These are phyloP conservation scores for Gnomoniopsis sp. DNA, from an alignment of 2,329 filamentous ascomycete genomes.

Conservation along the genomic window DNA sequence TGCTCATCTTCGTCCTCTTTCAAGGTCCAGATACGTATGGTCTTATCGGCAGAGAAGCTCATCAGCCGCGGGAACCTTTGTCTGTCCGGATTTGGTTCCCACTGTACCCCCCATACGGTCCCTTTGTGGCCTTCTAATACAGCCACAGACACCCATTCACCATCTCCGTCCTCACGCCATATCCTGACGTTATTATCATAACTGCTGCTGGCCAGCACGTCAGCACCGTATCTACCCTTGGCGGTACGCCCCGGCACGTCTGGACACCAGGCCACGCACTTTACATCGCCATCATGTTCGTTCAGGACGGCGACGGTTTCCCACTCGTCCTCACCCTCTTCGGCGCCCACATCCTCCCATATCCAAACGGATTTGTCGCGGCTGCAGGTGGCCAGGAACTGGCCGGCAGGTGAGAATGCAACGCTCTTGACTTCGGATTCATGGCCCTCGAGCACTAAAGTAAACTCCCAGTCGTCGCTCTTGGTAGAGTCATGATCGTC, in stretches of 20 bases:
- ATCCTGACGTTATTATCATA: slow-evolving; percentile 90
- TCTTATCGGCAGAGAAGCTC: slow-evolving; percentile 82
- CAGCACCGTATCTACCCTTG: slow-evolving; percentile 50
- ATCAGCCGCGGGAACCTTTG: slow-evolving; percentile 60
- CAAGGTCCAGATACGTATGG: slow-evolving; percentile 75
- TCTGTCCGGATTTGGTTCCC: slow-evolving; percentile 47
- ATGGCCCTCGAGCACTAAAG: slow-evolving; percentile 88
- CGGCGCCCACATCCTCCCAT: slow-evolving; percentile 82
- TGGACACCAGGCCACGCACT: slow-evolving; percentile 89
- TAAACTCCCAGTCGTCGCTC: slow-evolving; percentile 87
- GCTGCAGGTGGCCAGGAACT: slow-evolving; percentile 83
- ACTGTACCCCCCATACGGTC: slow-evolving; percentile 89
- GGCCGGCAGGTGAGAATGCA: slow-evolving; percentile 69
- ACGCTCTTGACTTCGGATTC: slow-evolving; percentile 89
- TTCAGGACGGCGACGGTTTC: slow-evolving; percentile 93
- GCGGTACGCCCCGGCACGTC: slow-evolving; percentile 50
- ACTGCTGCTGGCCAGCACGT: slow-evolving; percentile 83
- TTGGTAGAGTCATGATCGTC: slow-evolving; percentile 26
- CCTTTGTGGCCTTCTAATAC: slow-evolving; percentile 75
- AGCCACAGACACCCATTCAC: slow-evolving; percentile 87
- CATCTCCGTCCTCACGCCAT: slow-evolving; percentile 85
- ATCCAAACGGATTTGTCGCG: slow-evolving; percentile 97
- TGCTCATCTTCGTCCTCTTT: slow-evolving; percentile 47
- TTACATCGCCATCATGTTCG: slow-evolving; percentile 94
- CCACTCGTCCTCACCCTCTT: slow-evolving; percentile 85